Evolutionary conservation across 805 yeast genomes (phyloP), one percentile per base, ranked within the genome.

Genomic region (Nakazawaea ambrosiae): DNA sequence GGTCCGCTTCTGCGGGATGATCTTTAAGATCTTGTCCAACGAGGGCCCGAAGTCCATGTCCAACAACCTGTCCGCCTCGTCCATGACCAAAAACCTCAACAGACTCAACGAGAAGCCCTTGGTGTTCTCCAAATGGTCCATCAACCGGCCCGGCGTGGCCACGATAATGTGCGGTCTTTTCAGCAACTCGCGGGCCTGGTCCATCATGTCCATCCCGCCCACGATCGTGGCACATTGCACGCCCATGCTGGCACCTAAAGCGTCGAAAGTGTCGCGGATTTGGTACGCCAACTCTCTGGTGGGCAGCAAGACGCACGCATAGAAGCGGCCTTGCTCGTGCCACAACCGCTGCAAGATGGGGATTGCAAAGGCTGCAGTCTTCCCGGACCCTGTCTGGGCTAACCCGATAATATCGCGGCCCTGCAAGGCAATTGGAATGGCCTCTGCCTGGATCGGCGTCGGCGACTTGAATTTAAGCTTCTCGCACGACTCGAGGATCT

Each of bases 131-230:
- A 90, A 65, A 65, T 90, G 98, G 58, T 90, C 98, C 75, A 90
- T 78, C 42, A 89, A 65, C 58, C 96, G 70, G 28, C 73, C 73
- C 0, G 98, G 97, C 0, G 98, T 92, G 16, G 97, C 97, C 44
- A 90, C 95, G 39, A 90, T 73, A 32, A 90, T 74, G 54, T 90
- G 98, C 3, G 98, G 98, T 51, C 86, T 88, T 48, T 92, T 75
- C 82, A 86, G 83, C 50, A 90, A 68, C 46, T 92, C 96, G 44
- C 95, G 73, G 0, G 97, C 92, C 61, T 90, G 98, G 48, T 88
- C 95, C 92, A 92, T 87, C 84, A 85, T 83, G 55, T 87, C 96
- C 90, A 92, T 89, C 44, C 98, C 98, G 49, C 98, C 98, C 26
- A 92, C 96, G 45, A 90, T 75, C 41, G 95, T 88, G 3, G 79